Evolutionary conservation across 345 rosid species (phyloP), one percentile per base, ranked within the genome.

Genomic region (Citrus australasica): DNA sequence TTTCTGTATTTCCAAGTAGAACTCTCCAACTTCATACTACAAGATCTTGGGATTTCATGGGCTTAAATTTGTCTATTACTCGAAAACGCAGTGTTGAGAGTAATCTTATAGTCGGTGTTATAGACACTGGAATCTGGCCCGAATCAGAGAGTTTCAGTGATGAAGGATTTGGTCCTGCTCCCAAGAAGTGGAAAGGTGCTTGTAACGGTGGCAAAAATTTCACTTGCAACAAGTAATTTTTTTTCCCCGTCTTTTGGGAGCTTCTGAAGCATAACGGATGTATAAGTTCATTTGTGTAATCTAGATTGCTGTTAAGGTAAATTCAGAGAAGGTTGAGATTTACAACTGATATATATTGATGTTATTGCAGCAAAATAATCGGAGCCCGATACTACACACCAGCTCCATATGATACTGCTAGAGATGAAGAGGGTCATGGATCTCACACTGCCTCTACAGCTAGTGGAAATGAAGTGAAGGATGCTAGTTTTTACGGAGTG

Each of bases 391-490:
- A 69, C 75, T 83, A 86, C 30, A 1, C 32, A 1, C 11, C 13
- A 9, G 3, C 77, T 89, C 65, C 81, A 82, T 58, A 2, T 3
- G 33, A 1, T 2, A 27, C 81, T 1, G 79, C 88, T 0, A 80
- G 85, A n/a, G 94, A 91, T 53, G 32, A 0, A 0, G 6, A 0
- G 0, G 79, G 92, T 21, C 94, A 92, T 65, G 92, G 94, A 46
- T 70, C 83, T 10, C 97, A 91, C 78, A 84, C 91, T 3, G 90
- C 97, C 2, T 91, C 93, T 16, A 91, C 80, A 4, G 94, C 93
- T 1, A 91, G 90, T 0, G 97, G 97, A 25, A 88, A 80, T 74
- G 67, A 4, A 46, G 86, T 87, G 33, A 67, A 73, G 19, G 81
- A 74, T 53, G 86, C 68, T 10, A 85, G 86, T 67, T 83, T 88